Evolutionary conservation across 306 rosid species (phyloP).

Genomic region (Cucumis melo): DNA sequence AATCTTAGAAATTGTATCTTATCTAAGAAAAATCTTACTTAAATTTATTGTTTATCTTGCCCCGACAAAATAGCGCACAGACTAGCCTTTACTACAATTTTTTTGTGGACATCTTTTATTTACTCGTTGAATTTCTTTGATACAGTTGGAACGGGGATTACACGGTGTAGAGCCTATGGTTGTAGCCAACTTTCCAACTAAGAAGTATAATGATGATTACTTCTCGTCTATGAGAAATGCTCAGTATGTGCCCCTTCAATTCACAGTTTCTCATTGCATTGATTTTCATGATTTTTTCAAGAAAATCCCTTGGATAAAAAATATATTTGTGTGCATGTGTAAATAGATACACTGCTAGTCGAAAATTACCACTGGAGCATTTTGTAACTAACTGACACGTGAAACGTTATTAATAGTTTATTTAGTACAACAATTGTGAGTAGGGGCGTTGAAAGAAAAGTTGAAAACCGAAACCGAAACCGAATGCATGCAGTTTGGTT

Average conservation of each 20-base stretch:
- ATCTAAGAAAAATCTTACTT: too few relatives aligned
- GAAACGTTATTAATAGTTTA: neutral
- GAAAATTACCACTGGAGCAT: neutral
- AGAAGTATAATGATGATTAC: conserved; percentile 63
- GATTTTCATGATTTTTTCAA: neutral
- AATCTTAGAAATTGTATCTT: too few relatives aligned
- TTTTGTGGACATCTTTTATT: conserved; percentile 10
- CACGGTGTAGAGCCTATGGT: conserved; percentile 58
- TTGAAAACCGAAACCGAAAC: too few relatives aligned
- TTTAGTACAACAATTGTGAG: too few relatives aligned
- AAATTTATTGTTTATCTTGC: too few relatives aligned
- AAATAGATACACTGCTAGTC: neutral
- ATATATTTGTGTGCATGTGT: too few relatives aligned
- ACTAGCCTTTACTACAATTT: neutral
- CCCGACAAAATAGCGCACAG: too few relatives aligned
- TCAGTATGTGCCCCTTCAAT: conserved; percentile 47
- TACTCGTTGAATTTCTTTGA: conserved; percentile 10
- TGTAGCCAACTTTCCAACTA: conserved; percentile 64
- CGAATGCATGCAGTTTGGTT: too few relatives aligned
- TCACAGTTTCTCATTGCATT: conserved; percentile 2
- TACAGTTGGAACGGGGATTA: conserved; percentile 69
- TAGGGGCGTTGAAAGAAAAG: too few relatives aligned
- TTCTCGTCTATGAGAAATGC: conserved; percentile 62
- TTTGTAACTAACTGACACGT: neutral
- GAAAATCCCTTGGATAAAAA: neutral